Percentiles rank a stretch among this genome's conserved stretches.
Conservation (phyloP, 2,329 filamentous ascomycete species). For the Curvularia verruculosa region DNA sequence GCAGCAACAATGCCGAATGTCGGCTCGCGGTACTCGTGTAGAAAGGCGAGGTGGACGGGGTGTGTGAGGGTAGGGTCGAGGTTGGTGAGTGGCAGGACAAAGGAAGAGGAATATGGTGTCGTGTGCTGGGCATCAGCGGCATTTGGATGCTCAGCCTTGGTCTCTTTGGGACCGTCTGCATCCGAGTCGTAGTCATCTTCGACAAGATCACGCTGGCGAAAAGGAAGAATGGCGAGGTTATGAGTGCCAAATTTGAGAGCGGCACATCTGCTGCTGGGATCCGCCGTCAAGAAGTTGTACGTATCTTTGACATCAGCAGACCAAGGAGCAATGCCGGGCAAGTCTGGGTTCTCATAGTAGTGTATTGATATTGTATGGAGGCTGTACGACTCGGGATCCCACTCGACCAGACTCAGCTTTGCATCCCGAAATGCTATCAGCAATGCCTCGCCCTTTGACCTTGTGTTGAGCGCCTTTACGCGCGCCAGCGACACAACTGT, state of each 20-base stretch:
- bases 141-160: conserved; percentile 42
- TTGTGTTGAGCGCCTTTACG: conserved; percentile 73
- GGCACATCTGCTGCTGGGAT: conserved; percentile 91
- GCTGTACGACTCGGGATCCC: conserved; percentile 80
- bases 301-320: conserved; percentile 75
- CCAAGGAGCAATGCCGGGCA: conserved; percentile 78
- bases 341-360: conserved; percentile 95
- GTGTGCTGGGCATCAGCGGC: conserved; percentile 48
- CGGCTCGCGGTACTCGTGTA: conserved; percentile 96
- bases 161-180: conserved; percentile 63
- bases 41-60: conserved; percentile 87
- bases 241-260: conserved; percentile 89
- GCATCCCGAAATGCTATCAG: conserved; percentile 87
- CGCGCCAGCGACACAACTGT: conserved; percentile 82
- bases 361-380: conserved; percentile 93
- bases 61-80: conserved; percentile 87
- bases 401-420: conserved; percentile 90
- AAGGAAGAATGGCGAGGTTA: conserved; percentile 91
- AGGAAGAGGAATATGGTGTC: conserved; percentile 86
- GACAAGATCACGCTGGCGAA: conserved; percentile 83
- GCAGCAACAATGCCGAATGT: conserved; percentile 95
- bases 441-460: conserved; percentile 81
- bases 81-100: conserved; percentile 87
- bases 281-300: conserved; percentile 81
- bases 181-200: conserved; percentile 92